Evolutionary conservation across 2,329 filamentous ascomycete species (phyloP).

Genomic region (Verticillium nonalfalfae): DNA sequence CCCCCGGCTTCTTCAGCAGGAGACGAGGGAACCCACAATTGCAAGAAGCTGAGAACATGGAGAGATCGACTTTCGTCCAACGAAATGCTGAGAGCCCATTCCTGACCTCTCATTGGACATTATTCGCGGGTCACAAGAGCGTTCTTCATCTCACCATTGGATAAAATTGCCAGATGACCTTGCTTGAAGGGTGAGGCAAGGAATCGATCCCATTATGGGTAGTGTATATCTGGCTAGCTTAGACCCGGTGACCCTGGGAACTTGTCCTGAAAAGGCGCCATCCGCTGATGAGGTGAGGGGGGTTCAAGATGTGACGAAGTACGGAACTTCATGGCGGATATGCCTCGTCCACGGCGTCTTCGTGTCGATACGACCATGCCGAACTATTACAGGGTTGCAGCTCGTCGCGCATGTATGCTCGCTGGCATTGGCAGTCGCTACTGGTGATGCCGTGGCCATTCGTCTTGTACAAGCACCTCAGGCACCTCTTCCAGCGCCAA

Average conservation of each 20-base stretch:
- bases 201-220: slow-evolving; percentile 6
- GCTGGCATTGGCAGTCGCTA: too few species aligned
- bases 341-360: background rate
- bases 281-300: background rate
- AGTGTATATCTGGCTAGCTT: slow-evolving; percentile 38
- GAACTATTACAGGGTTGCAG: background rate
- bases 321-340: background rate
- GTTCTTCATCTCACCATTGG: slow-evolving; percentile 23
- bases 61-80: slow-evolving; percentile 18
- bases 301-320: background rate
- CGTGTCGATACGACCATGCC: background rate
- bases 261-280: background rate
- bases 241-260: background rate
- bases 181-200: background rate
- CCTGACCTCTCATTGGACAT: slow-evolving; percentile 25
- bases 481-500: background rate
- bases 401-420: too few species aligned
- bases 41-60: background rate
- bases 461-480: background rate
- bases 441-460: background rate
- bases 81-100: slow-evolving; percentile 15
- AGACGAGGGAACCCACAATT: background rate
- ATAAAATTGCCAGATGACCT: slow-evolving; percentile 24
- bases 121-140: slow-evolving; percentile 21
- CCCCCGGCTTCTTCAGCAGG: background rate